Evolutionary conservation across 2,329 filamentous ascomycete species (phyloP).

Genomic region (Colletotrichum sp.): DNA sequence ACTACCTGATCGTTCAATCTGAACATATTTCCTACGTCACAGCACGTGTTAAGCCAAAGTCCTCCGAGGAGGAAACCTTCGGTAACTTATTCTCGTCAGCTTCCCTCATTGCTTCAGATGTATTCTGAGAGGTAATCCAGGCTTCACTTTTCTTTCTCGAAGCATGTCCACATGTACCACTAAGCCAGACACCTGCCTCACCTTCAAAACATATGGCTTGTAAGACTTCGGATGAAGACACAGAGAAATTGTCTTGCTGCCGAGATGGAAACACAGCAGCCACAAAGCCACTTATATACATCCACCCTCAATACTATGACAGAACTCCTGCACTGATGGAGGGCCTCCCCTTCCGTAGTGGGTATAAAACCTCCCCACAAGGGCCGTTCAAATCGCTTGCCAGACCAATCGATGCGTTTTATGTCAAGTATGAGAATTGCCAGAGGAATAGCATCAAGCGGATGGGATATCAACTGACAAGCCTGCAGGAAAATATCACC

Average conservation of each 20-base stretch:
- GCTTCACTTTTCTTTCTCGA: not conserved
- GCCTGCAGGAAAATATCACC: not conserved
- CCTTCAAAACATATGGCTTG: too few relatives aligned
- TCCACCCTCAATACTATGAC: rapidly evolving
- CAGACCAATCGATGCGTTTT: not conserved
- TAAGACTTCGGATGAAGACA: too few relatives aligned
- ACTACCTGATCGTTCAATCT: too few relatives aligned
- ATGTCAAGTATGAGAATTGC: rapidly evolving
- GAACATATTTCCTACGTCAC: not conserved
- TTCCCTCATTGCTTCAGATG: not conserved
- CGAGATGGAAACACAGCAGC: rapidly evolving
- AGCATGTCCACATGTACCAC: not conserved
- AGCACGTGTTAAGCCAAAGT: not conserved
- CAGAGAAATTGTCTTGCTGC: too few relatives aligned
- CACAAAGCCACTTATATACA: rapidly evolving
- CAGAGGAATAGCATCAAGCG: rapidly evolving
- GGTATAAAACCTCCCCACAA: not conserved
- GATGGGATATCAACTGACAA: rapidly evolving
- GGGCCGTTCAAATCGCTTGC: not conserved
- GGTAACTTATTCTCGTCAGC: not conserved
- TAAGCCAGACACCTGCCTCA: too few relatives aligned
- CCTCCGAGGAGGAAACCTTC: rapidly evolving
- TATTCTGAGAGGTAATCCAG: not conserved
- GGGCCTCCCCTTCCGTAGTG: not conserved
- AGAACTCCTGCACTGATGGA: too few relatives aligned